A percentile compares a stretch with the other conserved stretches of the same genome.
These are phyloP conservation scores for Gossypium rotundifolium DNA, from an alignment of 345 rosid genomes.

Conservation along the genomic window DNA sequence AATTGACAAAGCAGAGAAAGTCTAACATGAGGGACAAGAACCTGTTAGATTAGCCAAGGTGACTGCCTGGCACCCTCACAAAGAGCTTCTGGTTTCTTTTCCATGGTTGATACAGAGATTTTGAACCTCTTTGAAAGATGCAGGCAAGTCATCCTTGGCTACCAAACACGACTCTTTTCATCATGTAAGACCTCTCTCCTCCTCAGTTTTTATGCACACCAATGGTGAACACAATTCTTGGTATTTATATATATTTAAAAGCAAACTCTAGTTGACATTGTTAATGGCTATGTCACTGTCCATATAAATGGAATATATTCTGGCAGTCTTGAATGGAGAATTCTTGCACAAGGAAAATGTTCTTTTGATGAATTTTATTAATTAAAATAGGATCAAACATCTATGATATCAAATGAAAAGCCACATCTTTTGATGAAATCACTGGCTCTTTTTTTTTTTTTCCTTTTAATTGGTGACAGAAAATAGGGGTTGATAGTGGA, in stretches of 20 bases:
- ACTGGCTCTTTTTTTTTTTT: not conserved
- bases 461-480: not conserved
- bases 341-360: not conserved
- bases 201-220: not conserved
- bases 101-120: not conserved
- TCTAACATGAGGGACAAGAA: conserved; percentile 15
- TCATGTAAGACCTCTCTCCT: conserved; percentile 37
- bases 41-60: conserved; percentile 17
- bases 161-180: conserved; percentile 30
- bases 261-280: not conserved
- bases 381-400: not conserved
- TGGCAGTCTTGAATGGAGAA: not conserved
- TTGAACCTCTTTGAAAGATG: conserved; percentile 8
- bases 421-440: not conserved
- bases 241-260: not conserved
- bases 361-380: too few species aligned
- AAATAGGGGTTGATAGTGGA: not conserved
- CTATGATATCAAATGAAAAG: not conserved
- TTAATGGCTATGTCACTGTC: not conserved
- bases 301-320: conserved; percentile 2
- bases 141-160: conserved; percentile 67
- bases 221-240: not conserved
- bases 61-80: conserved; percentile 16
- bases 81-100: not conserved
- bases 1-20: conserved; percentile 5